These are phyloP conservation scores for Knufia fluminis DNA, from an alignment of 2,329 filamentous ascomycete species.

Conservation along the genomic window DNA sequence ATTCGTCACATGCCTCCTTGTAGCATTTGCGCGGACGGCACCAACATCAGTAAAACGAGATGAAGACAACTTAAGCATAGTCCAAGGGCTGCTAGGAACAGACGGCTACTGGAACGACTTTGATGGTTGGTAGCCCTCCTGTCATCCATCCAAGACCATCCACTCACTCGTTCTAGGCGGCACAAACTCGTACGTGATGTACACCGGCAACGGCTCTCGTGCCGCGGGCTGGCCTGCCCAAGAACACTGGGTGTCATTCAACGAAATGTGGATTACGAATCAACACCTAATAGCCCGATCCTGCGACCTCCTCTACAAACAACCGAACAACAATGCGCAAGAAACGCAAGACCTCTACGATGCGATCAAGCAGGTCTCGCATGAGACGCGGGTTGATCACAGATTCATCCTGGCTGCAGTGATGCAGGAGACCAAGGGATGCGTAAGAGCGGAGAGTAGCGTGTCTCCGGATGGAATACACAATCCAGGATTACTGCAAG, in stretches of 20 bases:
- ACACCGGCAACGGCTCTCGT: constrained; percentile 25
- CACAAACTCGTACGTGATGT: constrained; percentile 27
- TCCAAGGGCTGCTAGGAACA: constrained; percentile 18
- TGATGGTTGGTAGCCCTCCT: constrained; percentile 13
- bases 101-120: constrained; percentile 21
- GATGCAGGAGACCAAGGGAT: constrained; percentile 40
- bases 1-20: constrained; percentile 7
- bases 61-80: constrained; percentile 10
- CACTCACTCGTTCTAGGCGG: constrained; percentile 15
- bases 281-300: constrained; percentile 28
- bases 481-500: constrained; percentile 43
- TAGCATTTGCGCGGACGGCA: constrained; percentile 1
- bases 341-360: constrained; percentile 32
- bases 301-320: constrained; percentile 28
- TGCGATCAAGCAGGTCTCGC: constrained; percentile 29
- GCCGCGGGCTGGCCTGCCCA: constrained; percentile 27
- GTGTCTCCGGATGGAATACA: constrained; percentile 30
- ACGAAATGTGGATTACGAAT: constrained; percentile 26
- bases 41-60: constrained; percentile 1
- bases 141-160: background rate
- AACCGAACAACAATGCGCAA: constrained; percentile 29
- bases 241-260: constrained; percentile 25
- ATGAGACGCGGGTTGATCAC: constrained; percentile 28
- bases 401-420: constrained; percentile 37
- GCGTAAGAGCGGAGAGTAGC: constrained; percentile 35